Evolutionary conservation across 1,284 basidiomycete species (phyloP).

Genomic region (Vanrija sp.): DNA sequence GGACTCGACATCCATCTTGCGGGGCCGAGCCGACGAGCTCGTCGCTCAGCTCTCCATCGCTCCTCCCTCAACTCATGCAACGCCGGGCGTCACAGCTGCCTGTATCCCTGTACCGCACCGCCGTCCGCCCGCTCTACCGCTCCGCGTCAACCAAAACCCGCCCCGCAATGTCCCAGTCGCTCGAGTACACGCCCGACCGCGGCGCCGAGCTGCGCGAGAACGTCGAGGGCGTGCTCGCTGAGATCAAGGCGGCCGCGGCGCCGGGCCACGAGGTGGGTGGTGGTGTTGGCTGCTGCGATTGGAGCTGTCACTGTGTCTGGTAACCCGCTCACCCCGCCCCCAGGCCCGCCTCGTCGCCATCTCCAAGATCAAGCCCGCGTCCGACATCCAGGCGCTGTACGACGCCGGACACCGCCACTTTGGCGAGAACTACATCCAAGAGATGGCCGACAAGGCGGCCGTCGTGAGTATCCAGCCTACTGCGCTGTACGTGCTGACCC

Average conservation of each 20-base stretch:
- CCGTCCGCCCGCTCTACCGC: no score
- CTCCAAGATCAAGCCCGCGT: slow-evolving; percentile 88
- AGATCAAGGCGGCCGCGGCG: slow-evolving; percentile 28
- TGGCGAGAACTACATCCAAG: slow-evolving; percentile 97
- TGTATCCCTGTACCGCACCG: no score
- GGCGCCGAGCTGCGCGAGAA: slow-evolving; percentile 47
- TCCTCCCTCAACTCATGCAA: no score
- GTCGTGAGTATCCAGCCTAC: slow-evolving; percentile 55
- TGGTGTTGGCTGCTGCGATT: background rate
- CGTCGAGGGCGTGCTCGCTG: slow-evolving; percentile 42
- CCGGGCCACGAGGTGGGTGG: slow-evolving; percentile 4
- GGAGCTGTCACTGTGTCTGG: background rate
- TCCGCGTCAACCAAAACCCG: background rate
- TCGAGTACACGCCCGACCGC: slow-evolving; percentile 41
- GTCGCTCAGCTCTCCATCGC: no score
- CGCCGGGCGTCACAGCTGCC: no score
- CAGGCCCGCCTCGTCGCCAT: slow-evolving; percentile 72
- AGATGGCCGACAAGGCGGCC: slow-evolving; percentile 82
- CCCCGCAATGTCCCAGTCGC: slow-evolving; percentile 11
- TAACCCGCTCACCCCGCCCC: background rate
- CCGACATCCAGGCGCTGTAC: slow-evolving; percentile 79
- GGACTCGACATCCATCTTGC: no score
- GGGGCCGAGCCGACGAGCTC: no score
- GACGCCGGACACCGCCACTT: slow-evolving; percentile 80
- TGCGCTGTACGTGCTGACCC: slow-evolving; percentile 1